phyloP scores from a whole-genome alignment of 192 early-diverging fungal species.

The Backusella tuberculispora region DNA sequence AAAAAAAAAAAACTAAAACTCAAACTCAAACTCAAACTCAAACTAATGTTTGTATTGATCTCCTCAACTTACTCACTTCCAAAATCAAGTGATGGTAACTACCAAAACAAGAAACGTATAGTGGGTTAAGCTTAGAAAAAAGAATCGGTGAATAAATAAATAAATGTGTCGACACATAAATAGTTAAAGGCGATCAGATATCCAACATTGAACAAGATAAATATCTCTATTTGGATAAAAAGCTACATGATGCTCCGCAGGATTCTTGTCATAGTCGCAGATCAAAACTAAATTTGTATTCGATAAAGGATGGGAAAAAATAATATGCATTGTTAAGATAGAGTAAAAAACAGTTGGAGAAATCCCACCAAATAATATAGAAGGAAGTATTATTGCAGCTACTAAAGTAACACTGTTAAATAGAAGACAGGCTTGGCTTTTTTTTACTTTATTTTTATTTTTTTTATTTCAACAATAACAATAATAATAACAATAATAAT shows the following conservation, averaged over 20 bases:
- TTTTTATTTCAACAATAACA: background rate
- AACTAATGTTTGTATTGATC: background rate
- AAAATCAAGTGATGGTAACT: background rate
- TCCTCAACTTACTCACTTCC: background rate
- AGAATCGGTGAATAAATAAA: slow-evolving; percentile 9
- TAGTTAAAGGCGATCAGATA: background rate
- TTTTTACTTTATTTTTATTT: background rate
- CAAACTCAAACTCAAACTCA: too few relatives aligned
- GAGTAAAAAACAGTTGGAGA: slow-evolving; percentile 7
- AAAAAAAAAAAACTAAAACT: background rate
- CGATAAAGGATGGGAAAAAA: slow-evolving; percentile 1
- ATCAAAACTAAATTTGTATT: background rate
- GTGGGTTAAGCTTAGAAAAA: slow-evolving; percentile 11
- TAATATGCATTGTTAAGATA: slow-evolving; percentile 13
- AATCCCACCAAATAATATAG: background rate
- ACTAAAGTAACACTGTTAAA: background rate
- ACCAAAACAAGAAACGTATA: background rate
- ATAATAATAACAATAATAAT: background rate
- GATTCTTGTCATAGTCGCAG: background rate
- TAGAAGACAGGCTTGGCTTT: background rate
- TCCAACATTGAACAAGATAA: background rate
- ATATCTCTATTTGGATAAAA: background rate
- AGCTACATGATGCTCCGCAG: too few relatives aligned
- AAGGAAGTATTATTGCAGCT: background rate
- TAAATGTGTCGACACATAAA: background rate